Percentiles rank a stretch among this genome's conserved stretches.
phyloP scores from a whole-genome alignment of 75 land plant genomes.

The Larix kaempferi region DNA sequence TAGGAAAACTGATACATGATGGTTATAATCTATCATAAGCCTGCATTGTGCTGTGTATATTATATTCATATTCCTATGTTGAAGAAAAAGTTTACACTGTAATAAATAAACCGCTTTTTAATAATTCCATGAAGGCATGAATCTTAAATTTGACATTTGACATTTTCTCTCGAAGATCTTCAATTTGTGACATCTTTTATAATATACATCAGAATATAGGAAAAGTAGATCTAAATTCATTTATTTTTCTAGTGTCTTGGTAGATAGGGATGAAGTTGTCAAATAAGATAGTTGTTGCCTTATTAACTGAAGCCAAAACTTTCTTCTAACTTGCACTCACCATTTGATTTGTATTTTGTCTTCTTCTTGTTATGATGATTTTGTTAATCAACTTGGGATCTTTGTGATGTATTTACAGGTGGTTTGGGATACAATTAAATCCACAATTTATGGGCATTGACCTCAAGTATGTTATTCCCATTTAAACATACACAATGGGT shows the following conservation, averaged over 20 bases:
- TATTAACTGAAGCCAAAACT: neutral
- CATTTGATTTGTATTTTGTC: neutral
- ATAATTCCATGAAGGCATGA: too few relatives aligned
- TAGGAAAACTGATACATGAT: too few relatives aligned
- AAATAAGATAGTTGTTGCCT: neutral
- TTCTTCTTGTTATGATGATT: neutral
- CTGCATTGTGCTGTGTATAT: too few relatives aligned
- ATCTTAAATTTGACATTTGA: neutral
- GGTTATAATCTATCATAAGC: too few relatives aligned
- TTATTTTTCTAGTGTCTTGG: neutral
- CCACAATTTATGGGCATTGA: slow-evolving; percentile 68
- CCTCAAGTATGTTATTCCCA: slow-evolving; percentile 47
- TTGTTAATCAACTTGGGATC: neutral
- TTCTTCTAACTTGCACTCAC: neutral
- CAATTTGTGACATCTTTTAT: neutral
- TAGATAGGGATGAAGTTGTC: neutral
- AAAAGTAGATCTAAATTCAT: neutral
- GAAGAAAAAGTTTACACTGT: too few relatives aligned
- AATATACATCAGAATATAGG: neutral
- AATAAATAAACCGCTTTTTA: too few relatives aligned
- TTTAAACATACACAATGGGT: neutral
- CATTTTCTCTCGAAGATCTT: neutral
- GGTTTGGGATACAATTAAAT: slow-evolving; percentile 77
- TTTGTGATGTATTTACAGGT: slow-evolving; percentile 29
- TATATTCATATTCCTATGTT: too few relatives aligned